Evolutionary conservation across 306 rosid genomes (phyloP), one percentile per base, ranked within the genome.

Genomic region (Bauhinia variegata): DNA sequence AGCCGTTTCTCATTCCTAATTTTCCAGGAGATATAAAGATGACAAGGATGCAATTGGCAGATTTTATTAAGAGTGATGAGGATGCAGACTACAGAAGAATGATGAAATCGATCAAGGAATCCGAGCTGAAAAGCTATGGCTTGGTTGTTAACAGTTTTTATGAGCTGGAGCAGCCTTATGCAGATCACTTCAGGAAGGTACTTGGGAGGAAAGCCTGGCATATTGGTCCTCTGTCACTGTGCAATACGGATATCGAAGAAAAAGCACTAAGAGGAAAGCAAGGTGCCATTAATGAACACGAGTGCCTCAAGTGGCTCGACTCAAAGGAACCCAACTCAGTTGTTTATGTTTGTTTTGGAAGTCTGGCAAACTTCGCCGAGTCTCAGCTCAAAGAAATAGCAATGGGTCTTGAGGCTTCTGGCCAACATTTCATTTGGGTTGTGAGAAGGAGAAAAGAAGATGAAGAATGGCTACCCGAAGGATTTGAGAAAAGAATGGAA

Each of bases 371-470:
- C 1, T 78, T 84, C 41, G 9, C 63, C 0, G 58, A 63, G 0
- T 31, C 80, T 13, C 89, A 84, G 52, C 82, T 84, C 0, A 66
- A 33, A 19, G 89, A 84, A 49, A 81, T 84, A 12, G 86, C 84
- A 0, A 8, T 59, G 47, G 84, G 80, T 28, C 56, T 84, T 3
- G 89, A 84, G 41, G 78, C 76, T 38, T 75, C 86, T 0, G 82
- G 73, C 7, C 47, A 55, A 0, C 31, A 60, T 18, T 81, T 84
- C 71, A 78, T 84, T 0, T 84, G 86, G 86, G 86, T 75, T 0
- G 82, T 78, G 41, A 79, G 31, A 64, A 56, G 43, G 0, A 14
- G 10, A 6, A 65, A 38, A 13, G 39, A 14, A 1, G 18, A 49
- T 4, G 75, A 54, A 2, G 15, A 58, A 8, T 60, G 73, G 55